Conservation (phyloP, 176 grass and related monocot genomes). For the Cocos nucifera region DNA sequence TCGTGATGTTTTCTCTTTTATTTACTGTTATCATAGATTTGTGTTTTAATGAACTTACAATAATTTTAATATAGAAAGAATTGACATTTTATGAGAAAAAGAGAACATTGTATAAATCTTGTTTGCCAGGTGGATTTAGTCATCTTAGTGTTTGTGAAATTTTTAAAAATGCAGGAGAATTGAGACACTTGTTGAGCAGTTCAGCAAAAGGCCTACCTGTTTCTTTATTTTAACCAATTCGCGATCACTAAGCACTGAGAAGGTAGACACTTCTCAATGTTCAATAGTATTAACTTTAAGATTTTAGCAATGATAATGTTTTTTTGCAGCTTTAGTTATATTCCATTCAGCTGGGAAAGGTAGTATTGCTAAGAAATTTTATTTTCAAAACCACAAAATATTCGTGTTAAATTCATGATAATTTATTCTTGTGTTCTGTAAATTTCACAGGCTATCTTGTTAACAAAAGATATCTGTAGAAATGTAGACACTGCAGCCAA, state of each 20-base stretch:
- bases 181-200: slow-evolving; percentile 73
- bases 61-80: slow-evolving; percentile 4
- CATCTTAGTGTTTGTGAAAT: slow-evolving; percentile 14
- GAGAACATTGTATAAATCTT: too few species aligned
- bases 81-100: not conserved
- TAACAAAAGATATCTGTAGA: slow-evolving; percentile 77
- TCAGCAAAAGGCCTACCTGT: slow-evolving; percentile 59
- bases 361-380: too few species aligned
- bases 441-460: slow-evolving; percentile 47
- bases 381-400: too few species aligned
- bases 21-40: too few species aligned
- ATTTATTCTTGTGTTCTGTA: not conserved
- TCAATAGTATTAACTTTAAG: too few species aligned
- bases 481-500: slow-evolving; percentile 83
- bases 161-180: slow-evolving; percentile 48
- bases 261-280: slow-evolving; percentile 35
- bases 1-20: too few species aligned
- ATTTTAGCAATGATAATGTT: too few species aligned
- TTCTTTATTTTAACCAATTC: slow-evolving; percentile 99
- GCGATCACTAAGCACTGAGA: slow-evolving; percentile 74
- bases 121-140: not conserved
- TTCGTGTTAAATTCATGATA: not conserved
- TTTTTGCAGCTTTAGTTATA: too few species aligned
- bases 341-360: too few species aligned
- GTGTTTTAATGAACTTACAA: not conserved